These are phyloP conservation scores for Clonostachys sp. DNA, from an alignment of 2,329 filamentous ascomycete genomes.

Conservation along the genomic window DNA sequence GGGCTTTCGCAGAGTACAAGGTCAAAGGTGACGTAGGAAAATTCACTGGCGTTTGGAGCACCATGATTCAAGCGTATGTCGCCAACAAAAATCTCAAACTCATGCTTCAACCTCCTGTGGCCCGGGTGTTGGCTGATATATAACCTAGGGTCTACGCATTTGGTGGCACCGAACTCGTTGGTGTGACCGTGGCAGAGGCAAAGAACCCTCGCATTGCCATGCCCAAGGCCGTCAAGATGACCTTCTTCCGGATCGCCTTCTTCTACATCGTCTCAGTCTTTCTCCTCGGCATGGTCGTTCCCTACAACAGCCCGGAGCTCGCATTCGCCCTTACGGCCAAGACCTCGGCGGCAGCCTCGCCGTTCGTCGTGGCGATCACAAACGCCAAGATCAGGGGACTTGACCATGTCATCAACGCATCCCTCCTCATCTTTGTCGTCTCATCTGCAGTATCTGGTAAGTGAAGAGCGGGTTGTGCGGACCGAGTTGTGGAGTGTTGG, in stretches of 20 bases:
- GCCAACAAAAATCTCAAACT: too few relatives aligned
- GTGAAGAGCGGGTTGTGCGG: too few relatives aligned
- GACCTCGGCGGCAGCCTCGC: conserved; percentile 37
- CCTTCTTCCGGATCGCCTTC: conserved; percentile 27
- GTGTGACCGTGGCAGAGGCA: conserved; percentile 28
- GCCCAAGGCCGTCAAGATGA: conserved; percentile 22
- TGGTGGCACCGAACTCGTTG: conserved; percentile 30
- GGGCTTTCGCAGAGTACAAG: conserved; percentile 35
- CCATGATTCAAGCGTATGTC: conserved; percentile 36
- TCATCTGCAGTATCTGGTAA: conserved; percentile 27
- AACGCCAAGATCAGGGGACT: conserved; percentile 39
- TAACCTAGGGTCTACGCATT: too few relatives aligned
- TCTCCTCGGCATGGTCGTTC: conserved; percentile 27
- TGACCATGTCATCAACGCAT: conserved; percentile 48
- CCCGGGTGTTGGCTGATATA: too few relatives aligned
- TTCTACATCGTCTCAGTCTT: conserved; percentile 31
- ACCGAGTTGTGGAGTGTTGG: too few relatives aligned
- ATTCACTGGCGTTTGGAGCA: conserved; percentile 36
- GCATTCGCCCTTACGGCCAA: conserved; percentile 37
- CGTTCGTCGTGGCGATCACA: conserved; percentile 52
- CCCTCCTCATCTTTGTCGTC: conserved; percentile 54
- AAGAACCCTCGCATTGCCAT: conserved; percentile 26
- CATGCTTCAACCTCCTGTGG: too few relatives aligned
- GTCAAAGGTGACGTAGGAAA: conserved; percentile 26
- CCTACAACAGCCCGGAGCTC: conserved; percentile 26